Evolutionary conservation across 1,284 basidiomycete genomes (phyloP), one percentile per base, ranked within the genome.

Genomic region (Omphalotus olearius): DNA sequence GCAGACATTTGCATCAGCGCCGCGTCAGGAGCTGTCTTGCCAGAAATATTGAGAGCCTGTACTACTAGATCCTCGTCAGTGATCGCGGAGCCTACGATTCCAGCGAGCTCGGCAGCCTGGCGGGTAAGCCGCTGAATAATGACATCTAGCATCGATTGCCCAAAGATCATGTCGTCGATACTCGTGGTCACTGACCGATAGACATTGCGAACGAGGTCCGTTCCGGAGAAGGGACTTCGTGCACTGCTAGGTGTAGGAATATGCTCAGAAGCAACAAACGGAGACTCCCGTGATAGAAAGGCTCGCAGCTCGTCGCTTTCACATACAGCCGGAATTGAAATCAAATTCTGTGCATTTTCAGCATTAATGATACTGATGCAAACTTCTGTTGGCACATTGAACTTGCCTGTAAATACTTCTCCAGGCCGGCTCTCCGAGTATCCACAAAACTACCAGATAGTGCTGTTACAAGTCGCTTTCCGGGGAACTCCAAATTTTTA

Each of bases 121-220:
- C 87, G 82, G 3, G 86, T 91, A 9, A 97, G 80, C 4, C 91
- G 82, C 60, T 90, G 86, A 47, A 93, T 90, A 76, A 97, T 91
- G 50, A 95, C 83, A 63, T 98, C 94, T 40, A 97, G 72, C 91
- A 97, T 96, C 0, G 91, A 93, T 0, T 91, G 91, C 0, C 90
- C 91, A 55, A 92, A 91, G 66, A 93, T 85, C 77, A 93, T 91
- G 64, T 95, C 93, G 66, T 97, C 94, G 58, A 97, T 87, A 63
- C 91, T 93, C 57, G 90, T 88, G 5, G 93, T 83, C 47, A 97
- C 85, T 26, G 93, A 90, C 47, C 88, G 82, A 66, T 95, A 94
- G 57, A 98, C 76, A 16, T 85, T 85, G 56, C 86, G 85, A 52
- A 97, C 88, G 43, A 95, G 74, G 52, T 80, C 80, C 43, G 85